Evolutionary conservation across 805 yeast genomes (phyloP).

Genomic region (Yarrowia porcina): DNA sequence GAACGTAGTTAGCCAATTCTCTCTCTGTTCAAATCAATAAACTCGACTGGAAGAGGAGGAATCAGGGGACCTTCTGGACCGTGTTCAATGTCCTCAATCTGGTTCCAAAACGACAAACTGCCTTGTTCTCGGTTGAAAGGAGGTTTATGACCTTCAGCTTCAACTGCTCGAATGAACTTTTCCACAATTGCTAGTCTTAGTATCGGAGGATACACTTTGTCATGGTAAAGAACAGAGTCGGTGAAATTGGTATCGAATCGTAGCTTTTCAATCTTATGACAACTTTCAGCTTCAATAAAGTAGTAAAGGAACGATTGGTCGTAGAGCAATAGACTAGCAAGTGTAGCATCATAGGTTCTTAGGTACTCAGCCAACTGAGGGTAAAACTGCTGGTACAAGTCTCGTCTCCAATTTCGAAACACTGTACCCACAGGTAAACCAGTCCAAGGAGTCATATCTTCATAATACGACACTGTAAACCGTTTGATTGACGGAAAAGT

Average conservation of each 20-base stretch:
- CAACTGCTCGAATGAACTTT: not conserved
- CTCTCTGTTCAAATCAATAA: not conserved
- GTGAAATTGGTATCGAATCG: constrained; percentile 7
- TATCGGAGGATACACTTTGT: constrained; percentile 9
- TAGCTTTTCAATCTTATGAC: not conserved
- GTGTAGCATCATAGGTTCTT: not conserved
- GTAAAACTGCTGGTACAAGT: constrained; percentile 7
- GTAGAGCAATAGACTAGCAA: not conserved
- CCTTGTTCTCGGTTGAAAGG: not conserved
- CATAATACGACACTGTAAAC: constrained; percentile 4
- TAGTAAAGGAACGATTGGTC: constrained; percentile 8
- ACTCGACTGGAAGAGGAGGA: not conserved
- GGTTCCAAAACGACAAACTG: constrained; percentile 9
- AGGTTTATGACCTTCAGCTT: not conserved
- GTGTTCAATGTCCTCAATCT: not conserved
- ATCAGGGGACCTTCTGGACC: not conserved
- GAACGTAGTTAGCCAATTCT: too few relatives aligned
- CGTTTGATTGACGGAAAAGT: not conserved
- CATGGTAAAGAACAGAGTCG: not conserved
- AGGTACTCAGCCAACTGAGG: constrained; percentile 4
- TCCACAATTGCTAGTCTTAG: not conserved
- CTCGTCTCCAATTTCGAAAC: constrained; percentile 9
- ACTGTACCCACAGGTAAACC: not conserved
- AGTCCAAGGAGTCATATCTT: not conserved
- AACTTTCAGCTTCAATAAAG: constrained; percentile 3